Evolutionary conservation across 441 rosid species (phyloP).

Genomic region (Gossypium davidsonii): DNA sequence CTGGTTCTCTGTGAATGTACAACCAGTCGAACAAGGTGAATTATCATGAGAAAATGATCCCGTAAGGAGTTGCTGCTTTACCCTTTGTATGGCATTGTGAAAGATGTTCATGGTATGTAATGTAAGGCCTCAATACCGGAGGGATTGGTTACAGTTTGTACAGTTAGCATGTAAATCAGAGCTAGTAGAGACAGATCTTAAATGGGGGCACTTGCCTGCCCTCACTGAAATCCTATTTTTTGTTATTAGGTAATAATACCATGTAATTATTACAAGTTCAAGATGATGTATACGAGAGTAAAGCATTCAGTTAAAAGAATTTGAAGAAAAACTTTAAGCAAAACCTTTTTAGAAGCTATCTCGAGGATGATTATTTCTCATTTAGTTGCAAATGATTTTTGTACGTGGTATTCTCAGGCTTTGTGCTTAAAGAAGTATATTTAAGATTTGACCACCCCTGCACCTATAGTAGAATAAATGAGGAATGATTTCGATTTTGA

Average conservation of each 20-base stretch:
- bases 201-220: background rate
- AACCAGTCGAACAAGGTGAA: background rate
- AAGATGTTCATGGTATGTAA: conserved; percentile 11
- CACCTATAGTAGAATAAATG: background rate
- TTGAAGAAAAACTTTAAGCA: background rate
- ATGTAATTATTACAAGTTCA: background rate
- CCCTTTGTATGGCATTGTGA: conserved; percentile 14
- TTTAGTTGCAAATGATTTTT: background rate
- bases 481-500: background rate
- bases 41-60: background rate
- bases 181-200: background rate
- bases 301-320: background rate
- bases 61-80: background rate
- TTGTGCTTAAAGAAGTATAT: background rate
- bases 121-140: background rate
- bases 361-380: background rate
- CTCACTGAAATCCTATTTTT: background rate
- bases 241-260: background rate
- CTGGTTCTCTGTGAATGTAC: background rate
- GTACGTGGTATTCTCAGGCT: background rate
- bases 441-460: background rate
- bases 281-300: background rate
- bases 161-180: background rate
- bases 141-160: conserved; percentile 5
- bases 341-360: background rate